A percentile compares a stretch with the other conserved stretches of the same genome.
Evolutionary conservation across 306 rosid genomes (phyloP).

Genomic region (Urtica urens): DNA sequence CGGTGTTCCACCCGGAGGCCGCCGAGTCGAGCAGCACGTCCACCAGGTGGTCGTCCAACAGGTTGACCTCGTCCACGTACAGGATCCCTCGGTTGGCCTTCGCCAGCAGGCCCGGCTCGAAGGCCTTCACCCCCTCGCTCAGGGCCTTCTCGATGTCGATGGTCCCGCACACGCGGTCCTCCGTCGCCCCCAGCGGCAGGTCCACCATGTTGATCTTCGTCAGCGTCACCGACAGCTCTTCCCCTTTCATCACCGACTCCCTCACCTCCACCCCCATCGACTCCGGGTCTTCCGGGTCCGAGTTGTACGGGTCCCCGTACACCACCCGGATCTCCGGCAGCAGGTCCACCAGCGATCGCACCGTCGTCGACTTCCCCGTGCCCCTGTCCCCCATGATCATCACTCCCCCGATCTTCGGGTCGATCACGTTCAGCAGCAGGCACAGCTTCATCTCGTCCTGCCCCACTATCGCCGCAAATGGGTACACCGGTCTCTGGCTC

Average conservation of each 20-base stretch:
- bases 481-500: slow-evolving; percentile 86
- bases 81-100: slow-evolving; percentile 95
- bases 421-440: slow-evolving; percentile 83
- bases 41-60: slow-evolving; percentile 87
- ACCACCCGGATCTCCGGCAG: slow-evolving; percentile 85
- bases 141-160: slow-evolving; percentile 95
- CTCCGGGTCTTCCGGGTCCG: slow-evolving; percentile 92
- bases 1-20: slow-evolving; percentile 98
- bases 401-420: slow-evolving; percentile 93
- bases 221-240: slow-evolving; percentile 40
- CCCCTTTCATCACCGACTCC: slow-evolving; percentile 55
- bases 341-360: slow-evolving; percentile 79
- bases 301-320: slow-evolving; percentile 80
- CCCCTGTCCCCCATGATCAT: slow-evolving; percentile 99
- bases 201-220: slow-evolving; percentile 93
- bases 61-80: slow-evolving; percentile 91
- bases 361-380: slow-evolving; percentile 84
- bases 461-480: slow-evolving; percentile 88
- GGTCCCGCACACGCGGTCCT: slow-evolving; percentile 93
- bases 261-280: slow-evolving; percentile 80
- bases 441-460: slow-evolving; percentile 98
- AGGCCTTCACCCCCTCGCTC: slow-evolving; percentile 89
- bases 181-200: slow-evolving; percentile 90
- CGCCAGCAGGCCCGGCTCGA: slow-evolving; percentile 88
- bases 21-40: slow-evolving; percentile 93